Evolutionary conservation across 2,329 filamentous ascomycete genomes (phyloP).

Genomic region (Acrocalymma vagum): DNA sequence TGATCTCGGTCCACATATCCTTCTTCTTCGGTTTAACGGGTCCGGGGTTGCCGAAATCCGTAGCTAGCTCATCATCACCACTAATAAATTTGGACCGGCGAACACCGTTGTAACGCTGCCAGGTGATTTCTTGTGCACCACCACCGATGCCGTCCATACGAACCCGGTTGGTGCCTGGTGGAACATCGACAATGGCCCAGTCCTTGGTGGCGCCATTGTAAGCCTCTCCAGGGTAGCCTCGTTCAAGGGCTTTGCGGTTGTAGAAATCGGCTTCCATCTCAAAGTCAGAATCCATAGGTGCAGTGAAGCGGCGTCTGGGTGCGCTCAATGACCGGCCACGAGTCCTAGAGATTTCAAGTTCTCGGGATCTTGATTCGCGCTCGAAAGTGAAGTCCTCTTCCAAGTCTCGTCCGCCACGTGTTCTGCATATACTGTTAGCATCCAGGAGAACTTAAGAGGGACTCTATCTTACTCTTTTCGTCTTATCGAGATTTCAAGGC

Average conservation of each 20-base stretch:
- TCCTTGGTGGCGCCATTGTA: constrained; percentile 76
- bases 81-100: constrained; percentile 77
- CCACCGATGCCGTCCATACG: constrained; percentile 82
- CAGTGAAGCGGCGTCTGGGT: constrained; percentile 54
- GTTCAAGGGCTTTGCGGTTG: constrained; percentile 73
- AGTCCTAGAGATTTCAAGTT: constrained; percentile 36
- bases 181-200: constrained; percentile 86
- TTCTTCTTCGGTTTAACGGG: constrained; percentile 47
- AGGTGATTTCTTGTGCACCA: constrained; percentile 77
- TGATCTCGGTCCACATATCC: constrained; percentile 94
- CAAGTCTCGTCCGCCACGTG: constrained; percentile 49
- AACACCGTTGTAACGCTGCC: constrained; percentile 81
- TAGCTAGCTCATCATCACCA: constrained; percentile 65
- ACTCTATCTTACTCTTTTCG: constrained; percentile 53
- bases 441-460: background rate
- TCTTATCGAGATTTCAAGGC: constrained; percentile 65
- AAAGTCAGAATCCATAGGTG: constrained; percentile 55
- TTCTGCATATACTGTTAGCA: constrained; percentile 29
- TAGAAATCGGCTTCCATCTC: constrained; percentile 67
- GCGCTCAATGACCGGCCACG: constrained; percentile 50
- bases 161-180: constrained; percentile 83
- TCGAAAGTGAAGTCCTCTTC: constrained; percentile 76
- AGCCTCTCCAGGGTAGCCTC: constrained; percentile 76
- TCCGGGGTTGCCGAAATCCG: constrained; percentile 49
- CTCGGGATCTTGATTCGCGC: constrained; percentile 54